Base-by-base conservation (phyloP, 2,329 filamentous ascomycete genomes). In the Aureobasidium uvarum region DNA sequence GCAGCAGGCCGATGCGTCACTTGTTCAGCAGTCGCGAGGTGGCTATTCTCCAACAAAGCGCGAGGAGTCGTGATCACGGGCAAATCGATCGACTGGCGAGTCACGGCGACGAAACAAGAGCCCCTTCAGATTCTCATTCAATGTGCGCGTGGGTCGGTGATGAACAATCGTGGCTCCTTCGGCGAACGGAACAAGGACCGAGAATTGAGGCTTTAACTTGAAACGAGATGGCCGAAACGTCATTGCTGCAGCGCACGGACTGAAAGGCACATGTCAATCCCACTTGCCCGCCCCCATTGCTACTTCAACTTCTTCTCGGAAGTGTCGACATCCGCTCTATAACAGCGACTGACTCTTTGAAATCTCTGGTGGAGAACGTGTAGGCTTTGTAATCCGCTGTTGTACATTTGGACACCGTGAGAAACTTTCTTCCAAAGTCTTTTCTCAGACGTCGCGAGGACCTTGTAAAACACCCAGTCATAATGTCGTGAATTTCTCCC, bases 171-270 rank as follows among this genome's bases (percentile, higher is more conserved):
- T 25, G 48, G 31, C 48, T 31, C 25, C 23, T 51, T 51, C 25
- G 48, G 48, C 23, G 48, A 51, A 51, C 48, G 38, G 20, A 54
- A 54, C 50, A 38, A 58, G 38, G 54, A 36, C 36, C 52, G 52
- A 55, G 28, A 41, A 11, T 25, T 20, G 50, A 33, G 33, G 33
- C 33, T 36, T 36, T 10, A 36, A 36, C 33, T 41, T 25, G n/a
- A 55, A 55, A 55, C 43, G 14, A 46, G 20, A n/a, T 36, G 45
- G 31, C 36, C 33, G 52, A 56, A 56, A 58, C 54, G 54, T 56
- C 54, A 56, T 56, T 36, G 36, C 51, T 38, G 52, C n/a, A 6
- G 23, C 43, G 33, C 51, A 55, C 48, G 25, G 28, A 51, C 48
- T 28, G 3, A 16, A 51, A 23, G 6, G 52, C 52, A 55, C 36